phyloP scores from a whole-genome alignment of 1,284 basidiomycete species.

The Boletellus sp. region DNA sequence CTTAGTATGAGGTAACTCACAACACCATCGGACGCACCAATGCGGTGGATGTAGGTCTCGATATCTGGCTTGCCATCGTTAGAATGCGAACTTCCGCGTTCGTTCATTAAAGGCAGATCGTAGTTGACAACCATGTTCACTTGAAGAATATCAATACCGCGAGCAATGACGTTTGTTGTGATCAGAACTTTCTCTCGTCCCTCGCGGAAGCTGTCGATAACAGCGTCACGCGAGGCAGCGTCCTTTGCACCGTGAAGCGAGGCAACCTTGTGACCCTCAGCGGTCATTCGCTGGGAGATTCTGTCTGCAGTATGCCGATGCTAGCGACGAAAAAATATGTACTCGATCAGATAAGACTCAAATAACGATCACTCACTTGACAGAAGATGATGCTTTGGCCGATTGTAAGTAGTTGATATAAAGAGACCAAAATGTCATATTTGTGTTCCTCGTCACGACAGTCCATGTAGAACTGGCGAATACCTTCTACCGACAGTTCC shows the following conservation, averaged over 20 bases:
- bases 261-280: slow-evolving; percentile 94
- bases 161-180: slow-evolving; percentile 97
- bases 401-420: slow-evolving; percentile 91
- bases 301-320: slow-evolving; percentile 90
- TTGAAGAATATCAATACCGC: slow-evolving; percentile 97
- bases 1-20: slow-evolving; percentile 3
- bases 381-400: slow-evolving; percentile 98
- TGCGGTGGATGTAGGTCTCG: slow-evolving; percentile 98
- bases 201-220: slow-evolving; percentile 94
- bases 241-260: slow-evolving; percentile 95
- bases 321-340: slow-evolving; percentile 37
- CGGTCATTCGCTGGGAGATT: slow-evolving; percentile 87
- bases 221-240: slow-evolving; percentile 81
- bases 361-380: slow-evolving; percentile 50
- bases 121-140: slow-evolving; percentile 99
- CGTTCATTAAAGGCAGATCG: slow-evolving; percentile 86
- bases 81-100: slow-evolving; percentile 46
- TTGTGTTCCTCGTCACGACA: slow-evolving; percentile 87
- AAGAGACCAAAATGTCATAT: slow-evolving; percentile 90
- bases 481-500: slow-evolving; percentile 91
- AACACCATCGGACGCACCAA: slow-evolving; percentile 57
- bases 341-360: not conserved
- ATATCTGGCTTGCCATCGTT: slow-evolving; percentile 72
- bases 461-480: slow-evolving; percentile 98
- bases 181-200: slow-evolving; percentile 97